Evolutionary conservation across 176 grass and related monocot genomes (phyloP).

Genomic region (Areca catechu): DNA sequence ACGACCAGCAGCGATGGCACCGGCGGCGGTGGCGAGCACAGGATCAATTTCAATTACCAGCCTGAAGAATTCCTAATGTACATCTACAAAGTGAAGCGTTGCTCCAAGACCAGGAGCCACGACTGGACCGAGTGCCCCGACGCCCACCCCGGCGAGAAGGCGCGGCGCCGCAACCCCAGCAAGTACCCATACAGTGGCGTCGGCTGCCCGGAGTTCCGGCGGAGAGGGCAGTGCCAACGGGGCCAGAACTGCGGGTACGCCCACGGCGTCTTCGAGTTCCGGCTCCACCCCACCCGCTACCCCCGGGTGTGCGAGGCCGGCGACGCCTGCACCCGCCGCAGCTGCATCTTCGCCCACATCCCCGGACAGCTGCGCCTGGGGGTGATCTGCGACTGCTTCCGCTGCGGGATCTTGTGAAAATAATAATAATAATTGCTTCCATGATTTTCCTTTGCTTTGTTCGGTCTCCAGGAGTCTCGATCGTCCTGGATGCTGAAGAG

Average conservation of each 20-base stretch:
- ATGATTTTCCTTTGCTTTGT: no score
- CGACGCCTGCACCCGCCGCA: no score
- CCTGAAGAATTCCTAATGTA: constrained; percentile 26
- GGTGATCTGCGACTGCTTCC: no score
- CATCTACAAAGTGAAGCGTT: constrained; percentile 17
- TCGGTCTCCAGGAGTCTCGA: no score
- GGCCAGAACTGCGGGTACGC: constrained; percentile 23
- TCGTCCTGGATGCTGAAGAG: no score
- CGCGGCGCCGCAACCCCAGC: constrained; percentile 19
- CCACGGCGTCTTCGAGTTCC: constrained; percentile 29
- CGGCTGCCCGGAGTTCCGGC: constrained; percentile 21
- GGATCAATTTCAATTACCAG: not conserved
- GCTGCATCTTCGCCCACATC: no score
- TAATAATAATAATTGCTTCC: no score
- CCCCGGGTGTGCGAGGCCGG: constrained; percentile 14
- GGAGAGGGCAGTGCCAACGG: constrained; percentile 4
- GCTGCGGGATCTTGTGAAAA: no score
- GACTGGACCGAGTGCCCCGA: constrained; percentile 9
- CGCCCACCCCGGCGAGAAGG: constrained; percentile 21
- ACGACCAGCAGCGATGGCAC: not conserved
- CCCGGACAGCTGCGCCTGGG: no score
- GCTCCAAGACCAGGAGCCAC: constrained; percentile 16
- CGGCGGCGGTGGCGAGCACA: no score
- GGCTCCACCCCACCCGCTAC: constrained; percentile 24
- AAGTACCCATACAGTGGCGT: constrained; percentile 14